Conservation (phyloP, 2,329 filamentous ascomycete species). For the Lachnellula subtilissima region DNA sequence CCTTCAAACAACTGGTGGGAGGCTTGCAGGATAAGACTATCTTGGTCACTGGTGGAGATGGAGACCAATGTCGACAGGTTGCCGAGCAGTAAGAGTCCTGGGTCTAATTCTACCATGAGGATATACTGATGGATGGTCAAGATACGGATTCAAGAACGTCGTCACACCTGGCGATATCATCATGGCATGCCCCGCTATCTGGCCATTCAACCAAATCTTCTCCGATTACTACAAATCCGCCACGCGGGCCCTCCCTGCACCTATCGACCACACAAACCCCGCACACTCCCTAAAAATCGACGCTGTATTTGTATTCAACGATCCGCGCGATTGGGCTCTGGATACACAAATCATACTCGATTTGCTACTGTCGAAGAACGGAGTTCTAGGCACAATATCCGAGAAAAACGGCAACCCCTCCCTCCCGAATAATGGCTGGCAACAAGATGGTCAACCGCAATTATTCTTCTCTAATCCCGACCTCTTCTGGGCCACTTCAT, state of each 20-base stretch:
- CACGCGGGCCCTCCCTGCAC: conserved; percentile 52
- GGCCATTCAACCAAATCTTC: conserved; percentile 73
- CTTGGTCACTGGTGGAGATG: conserved; percentile 61
- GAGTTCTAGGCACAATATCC: conserved; percentile 77
- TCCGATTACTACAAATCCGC: conserved; percentile 55
- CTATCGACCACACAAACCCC: conserved; percentile 40
- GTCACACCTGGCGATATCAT: conserved; percentile 84
- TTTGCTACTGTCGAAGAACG: conserved; percentile 69
- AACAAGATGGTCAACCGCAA: conserved; percentile 70
- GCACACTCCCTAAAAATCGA: conserved; percentile 66
- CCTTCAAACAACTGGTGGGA: conserved; percentile 67
- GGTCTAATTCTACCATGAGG: not conserved
- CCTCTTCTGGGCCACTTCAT: conserved; percentile 78
- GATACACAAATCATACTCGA: conserved; percentile 81
- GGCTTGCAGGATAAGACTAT: conserved; percentile 63
- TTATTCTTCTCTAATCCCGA: conserved; percentile 89
- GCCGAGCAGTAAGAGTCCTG: conserved; percentile 49
- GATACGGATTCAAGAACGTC: conserved; percentile 74
- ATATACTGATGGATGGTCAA: conserved; percentile 22
- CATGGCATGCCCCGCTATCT: conserved; percentile 65
- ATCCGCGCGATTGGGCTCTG: conserved; percentile 90
- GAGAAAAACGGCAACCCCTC: conserved; percentile 58
- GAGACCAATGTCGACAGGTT: conserved; percentile 45
- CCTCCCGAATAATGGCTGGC: conserved; percentile 71
- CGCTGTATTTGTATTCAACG: conserved; percentile 88